Evolutionary conservation across 1,284 basidiomycete species (phyloP), one percentile per base, ranked within the genome.

Genomic region (Mycosarcoma mackinlayi): DNA sequence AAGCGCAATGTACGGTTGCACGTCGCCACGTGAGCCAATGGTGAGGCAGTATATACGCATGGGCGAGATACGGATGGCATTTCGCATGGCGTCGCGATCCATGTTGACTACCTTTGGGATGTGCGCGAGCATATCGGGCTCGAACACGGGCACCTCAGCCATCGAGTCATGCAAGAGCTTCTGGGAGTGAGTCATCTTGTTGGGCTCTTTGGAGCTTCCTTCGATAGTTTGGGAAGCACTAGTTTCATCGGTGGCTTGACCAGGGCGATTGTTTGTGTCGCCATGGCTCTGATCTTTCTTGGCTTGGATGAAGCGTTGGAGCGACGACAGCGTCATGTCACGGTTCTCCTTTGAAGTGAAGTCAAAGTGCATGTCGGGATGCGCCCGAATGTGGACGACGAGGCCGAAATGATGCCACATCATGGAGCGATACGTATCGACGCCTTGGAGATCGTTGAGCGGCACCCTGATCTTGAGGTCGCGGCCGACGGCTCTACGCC

Each of bases 1-100:
- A 30, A 87, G 79, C 1, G 86, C 86, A 58, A 87, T 86, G 72
- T 86, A 87, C 19, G 86, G 86, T 73, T 87, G 86, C 27, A 87
- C 86, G 60, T 87, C 86, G 3, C 86, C 86, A 24, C 86, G 82
- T 33, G 85, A 86, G 21, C 86, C 86, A 33, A 87, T 87, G 23
- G 86, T 87, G 31, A 87, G 69, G 35, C 73, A 75, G 50, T 69
- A 68, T 52, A 77, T 66, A 14, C 71, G 63, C 73, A 73, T 73
- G 23, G 69, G 75, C 33, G 45, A 40, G 27, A 77, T 45, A 16
- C 55, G 62, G 23, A 57, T 30, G 7, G 45, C 11, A 16, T 61
- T 31, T n/a, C 56, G 50, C 11, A 55, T 21, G 6, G 24, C 3
- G 24, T 30, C 19, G 30, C 41, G 34, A 27, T 63, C 63, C 10